phyloP scores from a whole-genome alignment of 202 grass and related monocot species.

The Digitaria exilis region DNA sequence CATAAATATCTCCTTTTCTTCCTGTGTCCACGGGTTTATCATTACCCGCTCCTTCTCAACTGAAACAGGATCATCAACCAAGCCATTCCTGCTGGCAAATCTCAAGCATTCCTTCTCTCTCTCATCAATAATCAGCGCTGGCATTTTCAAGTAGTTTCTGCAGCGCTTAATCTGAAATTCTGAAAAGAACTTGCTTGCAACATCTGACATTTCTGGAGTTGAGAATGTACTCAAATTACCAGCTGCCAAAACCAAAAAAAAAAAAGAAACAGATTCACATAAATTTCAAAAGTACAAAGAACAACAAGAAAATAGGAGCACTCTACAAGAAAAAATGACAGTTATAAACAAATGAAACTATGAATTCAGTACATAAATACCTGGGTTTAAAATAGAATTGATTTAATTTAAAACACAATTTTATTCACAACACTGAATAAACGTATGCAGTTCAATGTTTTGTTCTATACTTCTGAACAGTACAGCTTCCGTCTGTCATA shows the following conservation, averaged over 20 bases:
- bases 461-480: neutral
- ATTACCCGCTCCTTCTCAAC: slow-evolving; percentile 71
- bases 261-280: slow-evolving; percentile 14
- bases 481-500: neutral
- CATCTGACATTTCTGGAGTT: slow-evolving; percentile 66
- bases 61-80: slow-evolving; percentile 71
- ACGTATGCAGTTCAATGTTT: neutral
- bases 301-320: neutral
- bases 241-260: slow-evolving; percentile 47
- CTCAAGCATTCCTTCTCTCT: slow-evolving; percentile 54
- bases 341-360: neutral
- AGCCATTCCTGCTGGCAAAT: slow-evolving; percentile 71
- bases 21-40: slow-evolving; percentile 88
- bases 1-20: slow-evolving; percentile 90
- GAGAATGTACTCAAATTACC: slow-evolving; percentile 59
- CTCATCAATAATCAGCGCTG: slow-evolving; percentile 71
- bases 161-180: slow-evolving; percentile 74
- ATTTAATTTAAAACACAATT: neutral
- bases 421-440: neutral
- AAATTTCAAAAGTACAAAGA: neutral
- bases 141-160: slow-evolving; percentile 91
- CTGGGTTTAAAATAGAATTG: neutral
- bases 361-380: neutral
- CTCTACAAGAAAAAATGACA: slow-evolving; percentile 1
- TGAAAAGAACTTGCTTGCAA: slow-evolving; percentile 65